These are phyloP conservation scores for Lyophyllum semitale DNA, from an alignment of 768 basidiomycete species.

Conservation along the genomic window DNA sequence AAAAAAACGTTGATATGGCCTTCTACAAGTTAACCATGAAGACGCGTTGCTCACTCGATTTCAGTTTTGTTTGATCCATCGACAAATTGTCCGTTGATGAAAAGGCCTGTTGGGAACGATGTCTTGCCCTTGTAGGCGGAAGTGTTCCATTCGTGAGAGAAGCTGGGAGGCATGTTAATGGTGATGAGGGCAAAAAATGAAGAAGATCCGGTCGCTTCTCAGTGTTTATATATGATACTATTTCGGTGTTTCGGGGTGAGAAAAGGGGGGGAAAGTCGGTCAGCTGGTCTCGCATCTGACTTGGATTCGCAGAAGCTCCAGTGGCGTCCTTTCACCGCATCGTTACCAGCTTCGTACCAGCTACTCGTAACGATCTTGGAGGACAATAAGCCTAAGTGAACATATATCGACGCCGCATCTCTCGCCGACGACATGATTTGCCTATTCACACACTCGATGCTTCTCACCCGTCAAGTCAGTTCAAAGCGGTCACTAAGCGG, in stretches of 20 bases:
- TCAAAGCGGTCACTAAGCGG: too few species aligned
- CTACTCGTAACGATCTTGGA: too few species aligned
- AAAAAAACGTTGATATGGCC: background rate
- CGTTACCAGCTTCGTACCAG: too few species aligned
- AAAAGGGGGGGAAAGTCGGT: background rate
- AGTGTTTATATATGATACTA: background rate
- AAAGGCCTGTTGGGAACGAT: slow-evolving; percentile 66
- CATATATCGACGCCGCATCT: too few species aligned
- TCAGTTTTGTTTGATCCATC: slow-evolving; percentile 53
- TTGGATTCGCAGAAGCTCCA: too few species aligned
- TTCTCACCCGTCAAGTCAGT: too few species aligned
- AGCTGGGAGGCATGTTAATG: slow-evolving; percentile 34
- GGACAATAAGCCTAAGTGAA: too few species aligned
- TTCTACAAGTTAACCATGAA: background rate
- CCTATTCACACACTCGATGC: too few species aligned
- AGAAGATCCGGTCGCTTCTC: background rate
- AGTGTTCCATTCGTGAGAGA: slow-evolving; percentile 54
- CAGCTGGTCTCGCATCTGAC: background rate
- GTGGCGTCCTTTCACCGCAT: too few species aligned
- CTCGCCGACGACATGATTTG: too few species aligned
- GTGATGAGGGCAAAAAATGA: slow-evolving; percentile 3
- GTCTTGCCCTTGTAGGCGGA: slow-evolving; percentile 58
- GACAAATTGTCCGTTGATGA: slow-evolving; percentile 68
- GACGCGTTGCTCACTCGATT: slow-evolving; percentile 65
- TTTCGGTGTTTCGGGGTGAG: background rate